Evolutionary conservation across 805 yeast species (phyloP).

Genomic region (Yarrowia sp.): DNA sequence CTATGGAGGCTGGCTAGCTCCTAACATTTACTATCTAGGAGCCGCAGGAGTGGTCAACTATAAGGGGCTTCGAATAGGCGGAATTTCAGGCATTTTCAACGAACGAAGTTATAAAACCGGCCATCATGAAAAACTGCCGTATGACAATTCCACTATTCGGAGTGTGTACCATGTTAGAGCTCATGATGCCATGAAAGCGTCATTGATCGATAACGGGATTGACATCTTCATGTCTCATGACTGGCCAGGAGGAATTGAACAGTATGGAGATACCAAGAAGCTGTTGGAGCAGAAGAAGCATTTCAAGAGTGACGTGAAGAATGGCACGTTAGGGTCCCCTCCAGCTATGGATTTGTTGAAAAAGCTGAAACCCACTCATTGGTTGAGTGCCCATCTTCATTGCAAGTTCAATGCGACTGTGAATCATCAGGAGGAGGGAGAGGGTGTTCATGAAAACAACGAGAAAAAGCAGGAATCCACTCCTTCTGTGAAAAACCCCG

Average conservation of each 20-base stretch:
- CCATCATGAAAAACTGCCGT: constrained; percentile 59
- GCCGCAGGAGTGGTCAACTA: constrained; percentile 75
- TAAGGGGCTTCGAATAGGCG: constrained; percentile 78
- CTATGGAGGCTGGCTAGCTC: constrained; percentile 93
- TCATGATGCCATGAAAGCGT: constrained; percentile 63
- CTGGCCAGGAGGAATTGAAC: constrained; percentile 87
- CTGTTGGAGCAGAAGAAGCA: constrained; percentile 69
- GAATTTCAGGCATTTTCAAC: constrained; percentile 84
- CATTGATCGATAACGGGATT: constrained; percentile 49
- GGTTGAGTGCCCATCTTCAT: constrained; percentile 94
- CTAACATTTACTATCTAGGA: constrained; percentile 85
- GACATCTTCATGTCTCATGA: constrained; percentile 83
- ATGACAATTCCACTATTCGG: constrained; percentile 55
- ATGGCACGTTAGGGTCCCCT: constrained; percentile 74
- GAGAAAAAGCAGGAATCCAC: neutral
- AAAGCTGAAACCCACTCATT: constrained; percentile 65
- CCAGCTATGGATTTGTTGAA: constrained; percentile 63
- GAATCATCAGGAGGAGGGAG: neutral
- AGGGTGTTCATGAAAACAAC: neutral
- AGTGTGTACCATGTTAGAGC: constrained; percentile 79
- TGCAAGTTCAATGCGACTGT: constrained; percentile 69
- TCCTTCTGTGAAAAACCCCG: constrained; percentile 40
- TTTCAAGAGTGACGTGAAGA: constrained; percentile 67
- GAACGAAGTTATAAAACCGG: constrained; percentile 55
- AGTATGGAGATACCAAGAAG: constrained; percentile 62